Percentiles rank a stretch among this genome's conserved stretches.
These are phyloP conservation scores for Tolypocladium tundrense DNA, from an alignment of 2,329 filamentous ascomycete genomes.

Conservation along the genomic window DNA sequence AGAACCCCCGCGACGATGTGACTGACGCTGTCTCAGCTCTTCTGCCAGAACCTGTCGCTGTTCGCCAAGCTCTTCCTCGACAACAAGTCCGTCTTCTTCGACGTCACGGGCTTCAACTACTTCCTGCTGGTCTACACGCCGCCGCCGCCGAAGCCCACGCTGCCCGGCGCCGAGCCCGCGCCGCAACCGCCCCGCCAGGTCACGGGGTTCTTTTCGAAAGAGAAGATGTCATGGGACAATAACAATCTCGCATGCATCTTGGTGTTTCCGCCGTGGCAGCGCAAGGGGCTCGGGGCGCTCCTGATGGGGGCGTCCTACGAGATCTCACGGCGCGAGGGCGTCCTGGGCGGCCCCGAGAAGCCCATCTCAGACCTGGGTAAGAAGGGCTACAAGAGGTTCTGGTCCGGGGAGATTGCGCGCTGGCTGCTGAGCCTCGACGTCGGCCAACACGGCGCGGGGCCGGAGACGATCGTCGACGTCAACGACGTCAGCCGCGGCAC, in stretches of 20 bases:
- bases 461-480: constrained; percentile 49
- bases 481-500: constrained; percentile 65
- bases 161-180: constrained; percentile 2
- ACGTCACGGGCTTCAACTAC: constrained; percentile 89
- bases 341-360: constrained; percentile 87
- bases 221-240: constrained; percentile 97
- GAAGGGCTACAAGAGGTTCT: constrained; percentile 75
- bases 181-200: constrained; percentile 32
- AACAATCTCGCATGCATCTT: constrained; percentile 97
- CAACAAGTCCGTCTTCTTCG: constrained; percentile 97
- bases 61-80: constrained; percentile 97
- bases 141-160: constrained; percentile 13
- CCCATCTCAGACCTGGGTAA: constrained; percentile 79
- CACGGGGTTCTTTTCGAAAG: constrained; percentile 96
- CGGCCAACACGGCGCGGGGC: constrained; percentile 16
- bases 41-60: constrained; percentile 89
- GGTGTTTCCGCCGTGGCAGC: constrained; percentile 91
- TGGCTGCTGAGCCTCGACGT: constrained; percentile 41
- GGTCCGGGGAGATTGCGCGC: constrained; percentile 75
- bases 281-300: constrained; percentile 75
- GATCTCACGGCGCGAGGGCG: constrained; percentile 70
- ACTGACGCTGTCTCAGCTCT: constrained; percentile 42
- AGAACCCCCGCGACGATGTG: neutral
- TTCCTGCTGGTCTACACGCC: constrained; percentile 76
- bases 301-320: constrained; percentile 93